phyloP scores from a whole-genome alignment of 805 yeast genomes.

The Candida taoyuanica region DNA sequence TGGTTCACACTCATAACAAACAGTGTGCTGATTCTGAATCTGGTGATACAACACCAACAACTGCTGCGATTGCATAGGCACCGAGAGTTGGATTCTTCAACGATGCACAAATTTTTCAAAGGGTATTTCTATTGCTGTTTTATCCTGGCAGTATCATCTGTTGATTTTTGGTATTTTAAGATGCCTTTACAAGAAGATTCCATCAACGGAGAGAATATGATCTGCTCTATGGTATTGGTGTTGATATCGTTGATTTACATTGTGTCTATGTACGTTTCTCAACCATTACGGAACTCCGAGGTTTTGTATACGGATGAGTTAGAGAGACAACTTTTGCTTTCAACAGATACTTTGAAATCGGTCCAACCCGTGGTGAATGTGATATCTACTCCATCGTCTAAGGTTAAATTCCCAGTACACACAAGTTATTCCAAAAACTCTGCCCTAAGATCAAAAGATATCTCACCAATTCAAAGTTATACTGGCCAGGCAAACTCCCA shows the following conservation, averaged over 20 bases:
- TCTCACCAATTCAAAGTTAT: constrained; percentile 10
- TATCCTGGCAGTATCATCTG: constrained; percentile 8
- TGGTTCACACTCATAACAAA: constrained; percentile 8
- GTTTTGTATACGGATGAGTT: constrained; percentile 5
- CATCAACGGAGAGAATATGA: constrained; percentile 11
- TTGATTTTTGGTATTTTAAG: constrained; percentile 13
- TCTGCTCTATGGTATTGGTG: constrained; percentile 2
- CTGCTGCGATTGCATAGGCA: constrained; percentile 10
- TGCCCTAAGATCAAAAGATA: constrained; percentile 7
- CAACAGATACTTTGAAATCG: constrained; percentile 10
- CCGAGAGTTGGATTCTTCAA: constrained; percentile 9
- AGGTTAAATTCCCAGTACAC: background rate
- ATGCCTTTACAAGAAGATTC: no score
- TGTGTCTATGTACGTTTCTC: constrained; percentile 10
- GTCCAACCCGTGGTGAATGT: constrained; percentile 1
- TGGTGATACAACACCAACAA: constrained; percentile 11
- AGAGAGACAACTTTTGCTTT: constrained; percentile 13
- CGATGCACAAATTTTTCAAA: constrained; percentile 8
- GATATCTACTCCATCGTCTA: constrained; percentile 3
- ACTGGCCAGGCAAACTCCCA: background rate
- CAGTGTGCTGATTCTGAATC: constrained; percentile 3
- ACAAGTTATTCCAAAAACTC: background rate
- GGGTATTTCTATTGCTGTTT: constrained; percentile 7
- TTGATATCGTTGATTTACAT: constrained; percentile 10
- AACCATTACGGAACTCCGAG: background rate